Percentiles rank a stretch among this genome's conserved stretches.
Conservation (phyloP, 306 rosid species). For the Malus sieversii region DNA sequence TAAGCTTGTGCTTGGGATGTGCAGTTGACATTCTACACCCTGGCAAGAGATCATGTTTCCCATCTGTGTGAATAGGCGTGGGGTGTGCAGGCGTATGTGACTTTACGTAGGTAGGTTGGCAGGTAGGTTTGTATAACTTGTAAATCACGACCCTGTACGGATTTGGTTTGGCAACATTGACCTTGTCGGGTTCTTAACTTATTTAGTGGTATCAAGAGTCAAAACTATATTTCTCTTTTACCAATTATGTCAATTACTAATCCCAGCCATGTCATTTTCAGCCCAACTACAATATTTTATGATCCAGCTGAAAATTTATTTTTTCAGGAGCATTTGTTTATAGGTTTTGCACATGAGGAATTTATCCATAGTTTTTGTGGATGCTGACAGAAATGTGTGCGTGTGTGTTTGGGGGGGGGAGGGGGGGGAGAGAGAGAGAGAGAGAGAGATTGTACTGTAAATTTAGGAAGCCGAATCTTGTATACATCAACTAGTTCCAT, state of each 20-base stretch:
- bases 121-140: not conserved
- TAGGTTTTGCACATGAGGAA: not conserved
- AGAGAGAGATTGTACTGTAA: conserved; percentile 50
- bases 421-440: not conserved
- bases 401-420: not conserved
- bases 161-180: not conserved
- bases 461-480: conserved; percentile 92
- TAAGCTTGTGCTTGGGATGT: not conserved
- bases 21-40: not conserved
- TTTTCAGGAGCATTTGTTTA: not conserved
- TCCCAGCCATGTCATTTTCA: not conserved
- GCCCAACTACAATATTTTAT: not conserved
- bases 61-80: not conserved
- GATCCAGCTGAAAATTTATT: not conserved
- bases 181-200: not conserved
- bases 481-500: conserved; percentile 92
- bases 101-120: not conserved
- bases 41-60: not conserved
- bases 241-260: not conserved
- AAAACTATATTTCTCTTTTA: not conserved
- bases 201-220: not conserved
- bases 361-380: not conserved
- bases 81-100: not conserved
- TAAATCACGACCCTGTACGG: too few species aligned
- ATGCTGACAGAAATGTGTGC: not conserved